These are phyloP conservation scores for Scheffersomyces parashehatae DNA, from an alignment of 1,139 yeast genomes.

Conservation along the genomic window DNA sequence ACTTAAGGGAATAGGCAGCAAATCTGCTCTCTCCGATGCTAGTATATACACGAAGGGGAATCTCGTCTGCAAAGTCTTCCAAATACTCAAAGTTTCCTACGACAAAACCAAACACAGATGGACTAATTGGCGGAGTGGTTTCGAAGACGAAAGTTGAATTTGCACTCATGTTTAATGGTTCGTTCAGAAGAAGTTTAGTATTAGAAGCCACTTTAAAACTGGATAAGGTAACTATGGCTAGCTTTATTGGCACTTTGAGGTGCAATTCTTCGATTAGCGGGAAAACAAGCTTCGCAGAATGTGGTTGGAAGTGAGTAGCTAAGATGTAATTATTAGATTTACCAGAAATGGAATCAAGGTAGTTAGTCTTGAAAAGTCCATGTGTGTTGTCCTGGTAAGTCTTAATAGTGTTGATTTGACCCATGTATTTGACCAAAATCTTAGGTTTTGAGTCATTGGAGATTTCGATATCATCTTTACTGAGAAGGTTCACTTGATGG, in stretches of 20 bases:
- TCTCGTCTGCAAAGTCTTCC: constrained; percentile 27
- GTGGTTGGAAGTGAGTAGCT: constrained; percentile 74
- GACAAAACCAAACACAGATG: constrained; percentile 65
- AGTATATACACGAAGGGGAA: constrained; percentile 55
- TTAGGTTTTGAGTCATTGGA: constrained; percentile 3
- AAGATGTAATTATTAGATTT: constrained; percentile 49
- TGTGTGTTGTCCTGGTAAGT: constrained; percentile 58
- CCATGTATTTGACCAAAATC: constrained; percentile 40
- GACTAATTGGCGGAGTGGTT: constrained; percentile 56
- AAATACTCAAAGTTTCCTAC: constrained; percentile 63
- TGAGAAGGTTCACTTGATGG: constrained; percentile 31
- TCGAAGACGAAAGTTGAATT: constrained; percentile 42
- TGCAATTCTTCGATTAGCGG: constrained; percentile 67
- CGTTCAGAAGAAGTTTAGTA: constrained; percentile 31
- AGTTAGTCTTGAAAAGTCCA: constrained; percentile 71
- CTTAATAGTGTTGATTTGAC: constrained; percentile 54
- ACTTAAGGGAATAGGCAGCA: constrained; percentile 47
- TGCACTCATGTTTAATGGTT: constrained; percentile 19
- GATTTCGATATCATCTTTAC: constrained; percentile 3
- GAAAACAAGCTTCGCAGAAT: constrained; percentile 57
- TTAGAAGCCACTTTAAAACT: constrained; percentile 54
- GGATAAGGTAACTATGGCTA: constrained; percentile 46
- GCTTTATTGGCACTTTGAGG: constrained; percentile 51
- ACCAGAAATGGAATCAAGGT: constrained; percentile 50
- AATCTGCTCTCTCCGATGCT: constrained; percentile 52